Percentiles rank a stretch among this genome's conserved stretches.
Evolutionary conservation across 257 asterid genomes (phyloP).

Genomic region (Penstemon newberryi): DNA sequence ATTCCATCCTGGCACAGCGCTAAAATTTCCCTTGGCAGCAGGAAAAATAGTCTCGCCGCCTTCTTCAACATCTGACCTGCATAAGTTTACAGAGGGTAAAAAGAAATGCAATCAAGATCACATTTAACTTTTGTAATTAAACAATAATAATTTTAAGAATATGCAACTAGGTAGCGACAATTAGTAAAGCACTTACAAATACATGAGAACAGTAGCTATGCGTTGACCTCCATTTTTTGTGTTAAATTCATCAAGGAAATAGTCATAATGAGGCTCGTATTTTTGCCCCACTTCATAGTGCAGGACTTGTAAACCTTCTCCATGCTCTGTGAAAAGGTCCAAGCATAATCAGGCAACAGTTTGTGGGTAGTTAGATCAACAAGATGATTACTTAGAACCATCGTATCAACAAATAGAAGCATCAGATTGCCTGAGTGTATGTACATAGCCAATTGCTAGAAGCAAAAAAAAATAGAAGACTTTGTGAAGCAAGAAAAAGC

Average conservation of each 20-base stretch:
- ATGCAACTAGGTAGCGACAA: constrained; percentile 8
- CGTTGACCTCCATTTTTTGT: constrained; percentile 92
- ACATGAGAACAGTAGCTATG: constrained; percentile 86
- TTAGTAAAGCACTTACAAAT: constrained; percentile 55
- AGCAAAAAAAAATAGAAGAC: background rate
- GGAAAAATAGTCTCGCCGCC: constrained; percentile 97
- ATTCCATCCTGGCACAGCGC: constrained; percentile 55
- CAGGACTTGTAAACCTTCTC: constrained; percentile 85
- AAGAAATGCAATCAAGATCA: background rate
- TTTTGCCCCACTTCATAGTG: constrained; percentile 91
- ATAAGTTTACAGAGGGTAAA: constrained; percentile 15
- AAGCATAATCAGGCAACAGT: constrained; percentile 22
- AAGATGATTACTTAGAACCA: constrained; percentile 8
- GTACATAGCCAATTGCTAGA: background rate
- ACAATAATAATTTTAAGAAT: constrained; percentile 7
- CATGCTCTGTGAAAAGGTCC: constrained; percentile 59
- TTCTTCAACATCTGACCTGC: constrained; percentile 97
- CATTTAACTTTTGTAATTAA: background rate
- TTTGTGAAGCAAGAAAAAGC: background rate
- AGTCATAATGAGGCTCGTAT: constrained; percentile 87
- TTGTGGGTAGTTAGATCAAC: background rate
- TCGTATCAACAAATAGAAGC: background rate
- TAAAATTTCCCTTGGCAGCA: constrained; percentile 68
- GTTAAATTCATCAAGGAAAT: constrained; percentile 74
- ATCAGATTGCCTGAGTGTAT: constrained; percentile 19